Percentiles rank a stretch among this genome's conserved stretches.
These are phyloP conservation scores for Eucalyptus cladocalyx DNA, from an alignment of 345 rosid genomes.

Conservation along the genomic window DNA sequence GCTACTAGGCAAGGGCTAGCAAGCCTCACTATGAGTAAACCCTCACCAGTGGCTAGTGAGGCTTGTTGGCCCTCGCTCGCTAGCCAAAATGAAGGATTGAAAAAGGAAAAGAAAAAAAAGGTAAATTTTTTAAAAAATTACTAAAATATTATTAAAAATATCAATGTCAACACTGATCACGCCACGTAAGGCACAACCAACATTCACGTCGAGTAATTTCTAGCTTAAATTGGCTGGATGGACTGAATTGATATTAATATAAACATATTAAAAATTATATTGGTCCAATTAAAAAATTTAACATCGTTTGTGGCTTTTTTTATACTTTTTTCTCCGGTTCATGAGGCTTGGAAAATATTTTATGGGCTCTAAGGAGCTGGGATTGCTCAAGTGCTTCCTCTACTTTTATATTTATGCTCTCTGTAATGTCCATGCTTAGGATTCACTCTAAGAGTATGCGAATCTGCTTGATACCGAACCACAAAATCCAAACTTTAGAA, in stretches of 20 bases:
- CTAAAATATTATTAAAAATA: too few species aligned
- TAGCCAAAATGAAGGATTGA: too few species aligned
- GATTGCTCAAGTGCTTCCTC: neutral
- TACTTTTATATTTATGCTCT: neutral
- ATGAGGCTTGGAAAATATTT: neutral
- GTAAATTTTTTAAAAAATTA: too few species aligned
- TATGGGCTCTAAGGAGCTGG: neutral
- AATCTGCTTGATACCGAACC: neutral
- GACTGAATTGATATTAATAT: too few species aligned
- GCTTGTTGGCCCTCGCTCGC: rapidly evolving
- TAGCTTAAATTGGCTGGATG: rapidly evolving
- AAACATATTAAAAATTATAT: too few species aligned
- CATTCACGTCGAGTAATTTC: rapidly evolving
- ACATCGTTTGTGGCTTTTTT: rapidly evolving
- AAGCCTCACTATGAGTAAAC: too few species aligned
- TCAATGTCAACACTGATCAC: rapidly evolving
- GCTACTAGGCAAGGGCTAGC: rapidly evolving
- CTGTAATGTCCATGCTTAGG: neutral
- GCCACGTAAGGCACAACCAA: rapidly evolving
- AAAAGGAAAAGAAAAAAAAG: too few species aligned
- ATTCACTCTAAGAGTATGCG: neutral
- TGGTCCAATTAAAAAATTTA: too few species aligned
- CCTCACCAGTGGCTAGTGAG: too few species aligned
- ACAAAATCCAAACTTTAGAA: neutral
- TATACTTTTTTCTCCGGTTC: neutral